Percentiles rank a stretch among this genome's conserved stretches.
Conservation (phyloP, 148 eudicot species). For the Diospyros kaki region DNA sequence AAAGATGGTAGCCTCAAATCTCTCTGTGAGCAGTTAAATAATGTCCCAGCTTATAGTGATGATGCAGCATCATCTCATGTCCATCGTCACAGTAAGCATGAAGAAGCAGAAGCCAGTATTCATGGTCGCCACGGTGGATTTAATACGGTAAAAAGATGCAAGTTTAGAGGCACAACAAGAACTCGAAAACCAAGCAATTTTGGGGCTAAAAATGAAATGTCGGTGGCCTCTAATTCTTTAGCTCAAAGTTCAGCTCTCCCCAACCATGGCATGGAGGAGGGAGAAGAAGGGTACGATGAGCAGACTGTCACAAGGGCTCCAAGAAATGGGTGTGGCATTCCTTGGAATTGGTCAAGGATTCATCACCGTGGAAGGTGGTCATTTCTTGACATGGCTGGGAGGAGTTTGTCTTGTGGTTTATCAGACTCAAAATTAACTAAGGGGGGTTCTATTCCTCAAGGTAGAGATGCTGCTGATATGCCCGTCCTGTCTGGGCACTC, state of each 20-base stretch:
- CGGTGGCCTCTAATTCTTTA: constrained; percentile 86
- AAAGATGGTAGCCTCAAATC: constrained; percentile 42
- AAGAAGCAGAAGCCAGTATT: constrained; percentile 39
- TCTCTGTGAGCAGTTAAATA: constrained; percentile 56
- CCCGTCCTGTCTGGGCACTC: constrained; percentile 47
- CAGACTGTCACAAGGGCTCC: constrained; percentile 60
- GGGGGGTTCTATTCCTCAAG: constrained; percentile 38
- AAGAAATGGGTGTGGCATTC: constrained; percentile 81
- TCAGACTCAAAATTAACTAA: constrained; percentile 65
- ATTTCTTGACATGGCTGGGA: constrained; percentile 89
- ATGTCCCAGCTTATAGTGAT: constrained; percentile 45
- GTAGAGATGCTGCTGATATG: constrained; percentile 37
- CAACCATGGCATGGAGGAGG: constrained; percentile 30
- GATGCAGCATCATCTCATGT: constrained; percentile 56
- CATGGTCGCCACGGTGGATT: constrained; percentile 44
- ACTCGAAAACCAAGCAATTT: constrained; percentile 37
- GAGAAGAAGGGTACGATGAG: constrained; percentile 35
- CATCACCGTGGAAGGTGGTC: constrained; percentile 79
- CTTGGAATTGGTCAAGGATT: constrained; percentile 90
- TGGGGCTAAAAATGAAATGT: constrained; percentile 43
- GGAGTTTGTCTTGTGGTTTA: constrained; percentile 87
- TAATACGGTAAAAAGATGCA: constrained; percentile 58
- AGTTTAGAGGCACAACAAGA: constrained; percentile 65
- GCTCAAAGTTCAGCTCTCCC: constrained; percentile 45
- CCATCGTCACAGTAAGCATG: constrained; percentile 25